Percentiles rank a stretch among this genome's conserved stretches.
Evolutionary conservation across 108 stramenopile species (phyloP).

Genomic region (Tribonema minus): DNA sequence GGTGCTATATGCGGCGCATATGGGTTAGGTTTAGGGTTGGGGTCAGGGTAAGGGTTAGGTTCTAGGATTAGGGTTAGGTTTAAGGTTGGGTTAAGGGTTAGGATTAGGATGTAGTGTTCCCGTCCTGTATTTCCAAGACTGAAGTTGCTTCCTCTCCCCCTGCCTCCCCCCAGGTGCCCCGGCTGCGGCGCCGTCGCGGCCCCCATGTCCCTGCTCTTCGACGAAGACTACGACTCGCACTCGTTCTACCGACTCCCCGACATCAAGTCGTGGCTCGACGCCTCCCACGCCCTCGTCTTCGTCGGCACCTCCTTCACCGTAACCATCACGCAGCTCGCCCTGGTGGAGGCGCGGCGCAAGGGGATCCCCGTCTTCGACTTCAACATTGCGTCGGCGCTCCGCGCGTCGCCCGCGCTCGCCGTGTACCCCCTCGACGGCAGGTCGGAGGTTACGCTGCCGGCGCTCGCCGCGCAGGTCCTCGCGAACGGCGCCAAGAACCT

Average conservation of each 20-base stretch:
- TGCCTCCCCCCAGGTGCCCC: slow-evolving; percentile 12
- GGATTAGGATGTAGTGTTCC: too few relatives aligned
- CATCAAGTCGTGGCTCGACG: slow-evolving; percentile 6
- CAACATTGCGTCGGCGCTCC: slow-evolving; percentile 15
- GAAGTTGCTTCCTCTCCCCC: background rate
- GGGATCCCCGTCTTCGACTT: slow-evolving; percentile 35
- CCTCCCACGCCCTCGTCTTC: slow-evolving; percentile 34
- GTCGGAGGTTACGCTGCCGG: slow-evolving; percentile 26
- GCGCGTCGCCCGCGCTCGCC: background rate
- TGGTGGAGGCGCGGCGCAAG: slow-evolving; percentile 27
- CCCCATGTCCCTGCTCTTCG: slow-evolving; percentile 41
- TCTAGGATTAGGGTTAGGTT: too few relatives aligned
- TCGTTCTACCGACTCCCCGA: slow-evolving; percentile 32
- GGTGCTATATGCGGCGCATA: too few relatives aligned
- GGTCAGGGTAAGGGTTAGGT: too few relatives aligned
- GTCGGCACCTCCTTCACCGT: slow-evolving; percentile 43
- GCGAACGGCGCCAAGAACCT: too few relatives aligned
- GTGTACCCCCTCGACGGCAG: slow-evolving; percentile 21
- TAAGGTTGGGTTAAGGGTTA: too few relatives aligned
- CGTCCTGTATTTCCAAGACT: too few relatives aligned
- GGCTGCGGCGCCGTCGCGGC: slow-evolving; percentile 10
- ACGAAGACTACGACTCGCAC: slow-evolving; percentile 45
- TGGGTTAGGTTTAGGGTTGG: too few relatives aligned
- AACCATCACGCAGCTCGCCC: slow-evolving; percentile 25
- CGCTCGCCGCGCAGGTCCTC: background rate